These are phyloP conservation scores for Piper longum DNA, from an alignment of 164 flowering plant genomes.

Conservation along the genomic window DNA sequence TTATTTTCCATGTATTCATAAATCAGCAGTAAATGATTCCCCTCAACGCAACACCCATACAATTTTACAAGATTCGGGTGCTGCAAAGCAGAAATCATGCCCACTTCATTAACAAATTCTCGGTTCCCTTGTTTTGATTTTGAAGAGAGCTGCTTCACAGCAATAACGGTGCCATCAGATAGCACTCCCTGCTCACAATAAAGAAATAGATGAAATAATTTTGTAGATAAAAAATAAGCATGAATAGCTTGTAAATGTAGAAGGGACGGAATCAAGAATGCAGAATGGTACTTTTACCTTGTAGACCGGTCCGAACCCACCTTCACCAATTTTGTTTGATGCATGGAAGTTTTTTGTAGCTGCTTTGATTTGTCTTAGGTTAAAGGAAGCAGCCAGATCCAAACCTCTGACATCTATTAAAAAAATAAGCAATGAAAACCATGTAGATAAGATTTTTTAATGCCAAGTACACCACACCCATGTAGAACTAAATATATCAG, in stretches of 20 bases:
- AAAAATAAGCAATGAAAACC: not conserved
- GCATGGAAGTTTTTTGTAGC: constrained; percentile 32
- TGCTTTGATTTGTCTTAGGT: constrained; percentile 33
- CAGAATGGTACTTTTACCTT: constrained; percentile 19
- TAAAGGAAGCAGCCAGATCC: constrained; percentile 27
- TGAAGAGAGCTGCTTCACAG: constrained; percentile 59
- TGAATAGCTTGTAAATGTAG: not conserved
- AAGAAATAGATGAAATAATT: not conserved
- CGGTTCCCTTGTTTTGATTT: constrained; percentile 54
- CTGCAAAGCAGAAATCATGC: constrained; percentile 50
- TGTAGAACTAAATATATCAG: not conserved
- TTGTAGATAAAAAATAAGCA: not conserved
- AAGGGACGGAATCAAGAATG: not conserved
- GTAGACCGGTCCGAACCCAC: constrained; percentile 61
- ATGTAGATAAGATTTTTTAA: too few species aligned
- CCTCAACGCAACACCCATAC: constrained; percentile 45
- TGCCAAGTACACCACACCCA: not conserved
- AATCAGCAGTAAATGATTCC: constrained; percentile 32
- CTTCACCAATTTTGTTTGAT: constrained; percentile 50
- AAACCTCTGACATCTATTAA: constrained; percentile 18
- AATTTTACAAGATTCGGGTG: constrained; percentile 52
- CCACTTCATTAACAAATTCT: constrained; percentile 54
- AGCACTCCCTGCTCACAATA: constrained; percentile 11
- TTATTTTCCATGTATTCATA: constrained; percentile 57
- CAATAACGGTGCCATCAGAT: constrained; percentile 38